A percentile compares a stretch with the other conserved stretches of the same genome.
Evolutionary conservation across 768 basidiomycete genomes (phyloP).

Genomic region (Amanita jacksonii): DNA sequence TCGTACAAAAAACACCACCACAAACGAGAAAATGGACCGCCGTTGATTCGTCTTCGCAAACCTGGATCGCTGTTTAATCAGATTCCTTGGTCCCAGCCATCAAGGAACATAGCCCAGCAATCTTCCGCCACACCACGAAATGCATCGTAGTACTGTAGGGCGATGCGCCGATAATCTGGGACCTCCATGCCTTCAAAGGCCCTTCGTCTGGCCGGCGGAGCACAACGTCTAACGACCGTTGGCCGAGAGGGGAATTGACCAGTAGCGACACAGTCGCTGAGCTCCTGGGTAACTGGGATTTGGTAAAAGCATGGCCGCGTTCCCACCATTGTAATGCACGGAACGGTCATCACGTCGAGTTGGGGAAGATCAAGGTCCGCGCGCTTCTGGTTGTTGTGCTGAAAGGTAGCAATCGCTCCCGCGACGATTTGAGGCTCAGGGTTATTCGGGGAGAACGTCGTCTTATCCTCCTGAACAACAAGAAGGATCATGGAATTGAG

Average conservation of each 20-base stretch:
- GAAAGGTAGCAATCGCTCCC: slow-evolving; percentile 23
- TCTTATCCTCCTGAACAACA: slow-evolving; percentile 20
- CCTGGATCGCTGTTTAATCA: too few species aligned
- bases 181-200: neutral
- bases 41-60: too few species aligned
- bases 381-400: slow-evolving; percentile 14
- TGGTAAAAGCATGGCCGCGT: slow-evolving; percentile 19
- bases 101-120: neutral
- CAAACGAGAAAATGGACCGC: too few species aligned
- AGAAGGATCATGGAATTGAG: slow-evolving; percentile 13
- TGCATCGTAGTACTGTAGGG: neutral
- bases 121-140: neutral
- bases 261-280: neutral
- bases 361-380: slow-evolving; percentile 8
- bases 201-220: neutral
- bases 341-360: slow-evolving; percentile 15
- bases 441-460: slow-evolving; percentile 10
- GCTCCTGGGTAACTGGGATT: slow-evolving; percentile 12
- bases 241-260: neutral
- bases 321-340: slow-evolving; percentile 22
- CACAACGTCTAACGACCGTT: neutral
- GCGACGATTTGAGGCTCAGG: slow-evolving; percentile 24
- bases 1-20: too few species aligned
- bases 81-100: too few species aligned
- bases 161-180: neutral